Evolutionary conservation across 2,329 filamentous ascomycete species (phyloP).

Genomic region (Colletotrichum navitas): DNA sequence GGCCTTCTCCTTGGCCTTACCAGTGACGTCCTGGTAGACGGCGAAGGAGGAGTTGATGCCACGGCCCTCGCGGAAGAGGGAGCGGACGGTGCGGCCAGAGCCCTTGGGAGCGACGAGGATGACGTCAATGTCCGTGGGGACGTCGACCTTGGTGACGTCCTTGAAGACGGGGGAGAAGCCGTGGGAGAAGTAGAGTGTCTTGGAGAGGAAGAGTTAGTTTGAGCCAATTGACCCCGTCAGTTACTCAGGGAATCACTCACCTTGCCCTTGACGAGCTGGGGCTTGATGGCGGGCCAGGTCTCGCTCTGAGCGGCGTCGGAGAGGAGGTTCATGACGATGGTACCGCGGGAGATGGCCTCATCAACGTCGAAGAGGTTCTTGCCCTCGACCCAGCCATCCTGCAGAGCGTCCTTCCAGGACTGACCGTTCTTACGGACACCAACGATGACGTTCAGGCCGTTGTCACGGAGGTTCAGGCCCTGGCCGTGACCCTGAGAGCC

Average conservation of each 20-base stretch:
- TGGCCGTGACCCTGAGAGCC: slow-evolving; percentile 98
- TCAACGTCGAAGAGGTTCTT: slow-evolving; percentile 99
- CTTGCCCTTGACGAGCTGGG: slow-evolving; percentile 98
- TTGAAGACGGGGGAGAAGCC: slow-evolving; percentile 99
- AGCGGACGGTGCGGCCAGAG: slow-evolving; percentile 97
- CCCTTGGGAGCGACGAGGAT: slow-evolving; percentile 99
- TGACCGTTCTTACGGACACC: slow-evolving; percentile 98
- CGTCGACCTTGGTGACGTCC: slow-evolving; percentile 98
- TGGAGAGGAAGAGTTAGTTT: slow-evolving; percentile 44
- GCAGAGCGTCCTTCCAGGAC: slow-evolving; percentile 96
- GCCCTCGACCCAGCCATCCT: slow-evolving; percentile 98
- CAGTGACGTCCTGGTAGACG: slow-evolving; percentile 98
- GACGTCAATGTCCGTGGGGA: slow-evolving; percentile 95
- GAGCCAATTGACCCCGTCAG: slow-evolving; percentile 17
- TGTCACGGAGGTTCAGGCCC: slow-evolving; percentile 99
- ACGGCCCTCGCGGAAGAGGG: slow-evolving; percentile 98
- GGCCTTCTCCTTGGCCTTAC: slow-evolving; percentile 98
- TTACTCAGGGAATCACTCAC: slow-evolving; percentile 61
- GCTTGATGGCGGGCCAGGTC: slow-evolving; percentile 99
- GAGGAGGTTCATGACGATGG: slow-evolving; percentile 99
- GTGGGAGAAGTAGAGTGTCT: slow-evolving; percentile 99
- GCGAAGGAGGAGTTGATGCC: slow-evolving; percentile 99
- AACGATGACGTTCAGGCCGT: slow-evolving; percentile 98
- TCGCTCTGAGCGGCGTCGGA: slow-evolving; percentile 97
- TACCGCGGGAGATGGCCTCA: slow-evolving; percentile 92